Percentiles rank a stretch among this genome's conserved stretches.
Conservation (phyloP, 202 grass and related monocot species). For the Zizania palustris region DNA sequence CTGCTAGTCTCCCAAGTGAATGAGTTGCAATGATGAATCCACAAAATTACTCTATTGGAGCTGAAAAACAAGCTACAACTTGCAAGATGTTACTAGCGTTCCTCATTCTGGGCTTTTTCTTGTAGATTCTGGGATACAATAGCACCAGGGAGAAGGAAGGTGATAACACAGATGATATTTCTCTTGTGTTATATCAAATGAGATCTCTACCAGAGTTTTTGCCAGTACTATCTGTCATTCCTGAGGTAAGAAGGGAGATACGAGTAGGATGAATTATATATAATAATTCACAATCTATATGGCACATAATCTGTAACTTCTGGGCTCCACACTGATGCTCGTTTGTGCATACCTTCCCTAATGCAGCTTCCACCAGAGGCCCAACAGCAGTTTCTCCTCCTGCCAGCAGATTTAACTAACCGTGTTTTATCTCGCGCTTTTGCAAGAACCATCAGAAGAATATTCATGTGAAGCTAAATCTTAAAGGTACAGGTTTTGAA, state of each 20-base stretch:
- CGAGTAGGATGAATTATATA: not conserved
- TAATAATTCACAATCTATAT: not conserved
- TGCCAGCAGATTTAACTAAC: conserved; percentile 76
- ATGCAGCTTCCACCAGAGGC: conserved; percentile 73
- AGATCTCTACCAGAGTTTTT: conserved; percentile 62
- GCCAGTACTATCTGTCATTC: conserved; percentile 71
- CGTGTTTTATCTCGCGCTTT: conserved; percentile 70
- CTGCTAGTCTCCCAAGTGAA: not conserved
- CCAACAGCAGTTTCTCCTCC: conserved; percentile 72
- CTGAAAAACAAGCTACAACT: not conserved
- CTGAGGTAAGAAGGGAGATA: conserved; percentile 60
- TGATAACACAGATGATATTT: conserved; percentile 53
- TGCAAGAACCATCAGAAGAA: conserved; percentile 79
- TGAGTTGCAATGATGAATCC: not conserved
- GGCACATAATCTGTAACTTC: conserved; percentile 18
- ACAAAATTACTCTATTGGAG: not conserved
- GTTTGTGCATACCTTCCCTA: conserved; percentile 36
- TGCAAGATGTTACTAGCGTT: conserved; percentile 33
- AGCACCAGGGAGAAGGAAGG: conserved; percentile 47
- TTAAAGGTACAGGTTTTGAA: conserved; percentile 21
- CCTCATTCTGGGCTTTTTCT: conserved; percentile 27
- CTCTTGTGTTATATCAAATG: conserved; percentile 80
- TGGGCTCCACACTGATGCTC: not conserved
- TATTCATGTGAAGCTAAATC: conserved; percentile 56
- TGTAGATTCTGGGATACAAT: conserved; percentile 57